These are phyloP conservation scores for Zymoseptoria tritici DNA, from an alignment of 2,329 filamentous ascomycete genomes.

Conservation along the genomic window DNA sequence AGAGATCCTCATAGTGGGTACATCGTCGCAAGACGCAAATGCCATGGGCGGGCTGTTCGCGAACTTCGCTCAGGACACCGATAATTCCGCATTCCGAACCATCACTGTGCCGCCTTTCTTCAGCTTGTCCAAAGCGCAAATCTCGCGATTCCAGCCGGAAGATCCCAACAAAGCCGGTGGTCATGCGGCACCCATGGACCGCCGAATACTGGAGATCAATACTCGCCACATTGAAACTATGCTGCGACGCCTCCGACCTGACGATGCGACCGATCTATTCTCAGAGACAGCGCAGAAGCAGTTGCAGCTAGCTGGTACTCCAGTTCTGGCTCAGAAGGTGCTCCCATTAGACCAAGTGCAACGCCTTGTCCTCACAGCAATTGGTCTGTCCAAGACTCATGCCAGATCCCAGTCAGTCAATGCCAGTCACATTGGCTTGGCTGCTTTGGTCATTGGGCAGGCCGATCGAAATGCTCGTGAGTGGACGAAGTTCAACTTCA, in stretches of 20 bases:
- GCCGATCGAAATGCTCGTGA: slow-evolving; percentile 9
- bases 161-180: slow-evolving; percentile 3
- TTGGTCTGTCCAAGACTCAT: slow-evolving; percentile 41
- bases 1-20: slow-evolving; percentile 72
- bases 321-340: slow-evolving; percentile 45
- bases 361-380: slow-evolving; percentile 48
- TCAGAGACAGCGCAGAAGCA: slow-evolving; percentile 12
- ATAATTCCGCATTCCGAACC: slow-evolving; percentile 44
- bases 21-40: slow-evolving; percentile 49
- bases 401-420: slow-evolving; percentile 24
- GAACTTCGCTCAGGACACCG: slow-evolving; percentile 21
- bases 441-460: slow-evolving; percentile 17
- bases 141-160: slow-evolving; percentile 7
- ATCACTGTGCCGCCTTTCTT: slow-evolving; percentile 48
- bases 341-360: slow-evolving; percentile 53
- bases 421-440: slow-evolving; percentile 32
- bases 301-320: slow-evolving; percentile 23
- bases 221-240: slow-evolving; percentile 58
- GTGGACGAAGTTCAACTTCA: slow-evolving; percentile 7
- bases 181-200: slow-evolving; percentile 11
- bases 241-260: slow-evolving; percentile 43
- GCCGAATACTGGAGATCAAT: slow-evolving; percentile 47
- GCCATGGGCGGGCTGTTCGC: slow-evolving; percentile 7
- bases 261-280: slow-evolving; percentile 15
- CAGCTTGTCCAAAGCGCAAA: slow-evolving; percentile 14